phyloP scores from a whole-genome alignment of 1,284 basidiomycete genomes.

The Leccinum holopus region DNA sequence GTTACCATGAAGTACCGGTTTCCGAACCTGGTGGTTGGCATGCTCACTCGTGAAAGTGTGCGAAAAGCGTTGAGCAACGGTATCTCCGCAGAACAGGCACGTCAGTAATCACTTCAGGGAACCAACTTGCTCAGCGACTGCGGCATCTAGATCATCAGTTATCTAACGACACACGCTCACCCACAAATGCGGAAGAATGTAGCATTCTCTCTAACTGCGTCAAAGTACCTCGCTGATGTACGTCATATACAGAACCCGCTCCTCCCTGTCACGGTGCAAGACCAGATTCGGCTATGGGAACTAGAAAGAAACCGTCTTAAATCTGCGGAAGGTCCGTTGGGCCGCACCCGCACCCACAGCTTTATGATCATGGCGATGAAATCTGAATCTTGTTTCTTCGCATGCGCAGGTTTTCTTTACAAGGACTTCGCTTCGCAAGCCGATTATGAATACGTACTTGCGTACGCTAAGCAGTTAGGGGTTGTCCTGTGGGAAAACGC shows the following conservation, averaged over 20 bases:
- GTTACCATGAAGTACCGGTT: slow-evolving; percentile 92
- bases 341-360: slow-evolving; percentile 18
- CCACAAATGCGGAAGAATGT: slow-evolving; percentile 97
- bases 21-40: slow-evolving; percentile 94
- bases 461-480: slow-evolving; percentile 81
- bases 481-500: slow-evolving; percentile 80
- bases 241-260: slow-evolving; percentile 68
- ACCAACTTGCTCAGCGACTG: slow-evolving; percentile 12
- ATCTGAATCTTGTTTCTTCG: not conserved
- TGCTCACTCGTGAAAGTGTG: slow-evolving; percentile 93
- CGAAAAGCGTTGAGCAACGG: slow-evolving; percentile 93
- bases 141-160: slow-evolving; percentile 81
- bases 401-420: slow-evolving; percentile 76
- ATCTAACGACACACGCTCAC: slow-evolving; percentile 92
- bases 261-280: slow-evolving; percentile 93
- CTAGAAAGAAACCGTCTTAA: slow-evolving; percentile 92
- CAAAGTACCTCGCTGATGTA: slow-evolving; percentile 17
- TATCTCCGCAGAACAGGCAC: slow-evolving; percentile 93
- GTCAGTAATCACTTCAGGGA: slow-evolving; percentile 23
- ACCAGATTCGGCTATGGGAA: slow-evolving; percentile 98
- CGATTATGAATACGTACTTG: slow-evolving; percentile 85
- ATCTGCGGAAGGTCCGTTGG: slow-evolving; percentile 72
- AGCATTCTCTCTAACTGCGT: slow-evolving; percentile 26
- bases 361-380: slow-evolving; percentile 16
- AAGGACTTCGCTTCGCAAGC: slow-evolving; percentile 82